phyloP scores from a whole-genome alignment of 345 rosid species.

The Carallia brachiata region DNA sequence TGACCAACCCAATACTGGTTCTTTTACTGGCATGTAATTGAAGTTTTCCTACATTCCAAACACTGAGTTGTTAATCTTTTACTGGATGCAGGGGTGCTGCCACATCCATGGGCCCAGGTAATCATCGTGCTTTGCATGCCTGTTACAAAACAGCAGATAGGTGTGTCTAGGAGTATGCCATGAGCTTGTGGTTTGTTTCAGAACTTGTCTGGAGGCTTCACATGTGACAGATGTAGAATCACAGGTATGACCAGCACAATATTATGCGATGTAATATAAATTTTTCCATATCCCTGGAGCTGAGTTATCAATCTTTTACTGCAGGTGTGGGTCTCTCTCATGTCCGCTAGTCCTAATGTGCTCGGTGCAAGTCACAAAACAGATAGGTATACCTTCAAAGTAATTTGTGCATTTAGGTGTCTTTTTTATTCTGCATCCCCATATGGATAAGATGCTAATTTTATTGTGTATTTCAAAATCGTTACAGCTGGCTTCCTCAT shows the following conservation, averaged over 20 bases:
- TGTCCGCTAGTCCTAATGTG: constrained; percentile 59
- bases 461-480: too few species aligned
- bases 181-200: constrained; percentile 58
- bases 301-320: constrained; percentile 20
- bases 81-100: constrained; percentile 66
- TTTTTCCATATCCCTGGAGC: too few species aligned
- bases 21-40: too few species aligned
- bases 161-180: constrained; percentile 6
- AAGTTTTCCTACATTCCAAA: not conserved
- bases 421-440: too few species aligned
- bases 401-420: too few species aligned
- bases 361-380: too few species aligned
- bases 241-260: constrained; percentile 39
- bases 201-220: constrained; percentile 91
- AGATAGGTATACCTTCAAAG: too few species aligned
- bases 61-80: constrained; percentile 15
- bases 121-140: constrained; percentile 69
- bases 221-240: constrained; percentile 44
- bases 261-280: not conserved
- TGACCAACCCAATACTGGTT: too few species aligned
- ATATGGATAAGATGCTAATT: too few species aligned
- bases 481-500: too few species aligned
- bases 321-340: constrained; percentile 78
- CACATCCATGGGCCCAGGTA: constrained; percentile 57
- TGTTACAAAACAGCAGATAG: constrained; percentile 85